Base-by-base conservation (phyloP, 805 yeast species). In the Ogataea henricii region DNA sequence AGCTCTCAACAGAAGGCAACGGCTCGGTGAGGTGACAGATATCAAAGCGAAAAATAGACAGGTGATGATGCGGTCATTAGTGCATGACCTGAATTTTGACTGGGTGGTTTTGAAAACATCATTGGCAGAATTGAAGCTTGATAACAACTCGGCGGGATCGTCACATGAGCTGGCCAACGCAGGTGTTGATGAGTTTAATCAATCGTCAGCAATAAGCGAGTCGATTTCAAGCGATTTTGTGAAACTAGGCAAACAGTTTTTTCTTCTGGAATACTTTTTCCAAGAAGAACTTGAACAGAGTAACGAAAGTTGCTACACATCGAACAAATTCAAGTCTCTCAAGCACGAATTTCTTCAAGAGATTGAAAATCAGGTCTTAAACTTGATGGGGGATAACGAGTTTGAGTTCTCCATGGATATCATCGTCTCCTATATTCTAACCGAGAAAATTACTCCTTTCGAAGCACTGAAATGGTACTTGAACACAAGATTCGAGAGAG, bases 341-440 rank as follows among this genome's bases (percentile, higher is more conserved):
- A 56, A 56, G 18, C 6, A 30, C 0, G 47, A 54, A 13, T 58
- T 63, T 34, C 40, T 59, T 4, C 20, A 44, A 7, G 55, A 55
- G 2, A 46, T 66, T 2, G 52, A 57, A 14, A 21, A 25, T 12
- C 56, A 62, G 47, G 45, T 67, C 3, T 18, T 47, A 3, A 33
- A 44, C 7, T 34, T 64, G 10, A 35, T 53, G 10, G 56, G 54
- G 7, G 71, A 67, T 38, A 55, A 61, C 17, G 70, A 67, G 41
- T 54, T 55, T 32, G 71, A 67, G 17, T 57, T 53, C 36, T 48
- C 58, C 2, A 20, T 63, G 9, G 58, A 60, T 42, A 30, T 68
- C 3, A 37, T 61, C 13, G 47, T 54, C 3, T 55, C 70, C 10
- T 58, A 57, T 36, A 46, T 60, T 12, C 51, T 67, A 2, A 30